Percentiles rank a stretch among this genome's conserved stretches.
Conservation (phyloP, 352 stramenopile species). For the Phytophthora hybrid region DNA sequence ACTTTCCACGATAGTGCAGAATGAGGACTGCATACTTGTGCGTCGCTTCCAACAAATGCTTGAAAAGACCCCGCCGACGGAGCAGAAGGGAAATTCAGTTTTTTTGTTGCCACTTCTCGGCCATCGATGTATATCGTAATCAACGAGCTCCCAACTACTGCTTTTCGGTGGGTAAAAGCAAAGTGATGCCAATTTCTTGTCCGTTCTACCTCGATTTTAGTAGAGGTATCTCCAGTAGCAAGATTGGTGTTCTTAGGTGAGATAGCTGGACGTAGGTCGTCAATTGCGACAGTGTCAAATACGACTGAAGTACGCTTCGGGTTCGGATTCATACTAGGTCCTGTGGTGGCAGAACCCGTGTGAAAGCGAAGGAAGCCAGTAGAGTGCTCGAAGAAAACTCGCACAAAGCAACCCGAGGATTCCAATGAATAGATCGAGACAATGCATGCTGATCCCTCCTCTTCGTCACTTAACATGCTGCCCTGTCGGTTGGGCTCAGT, state of each 20-base stretch:
- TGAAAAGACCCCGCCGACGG: slow-evolving; percentile 56
- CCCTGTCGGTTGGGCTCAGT: background rate
- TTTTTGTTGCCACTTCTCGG: slow-evolving; percentile 75
- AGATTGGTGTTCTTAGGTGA: background rate
- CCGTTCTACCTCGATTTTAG: slow-evolving; percentile 20
- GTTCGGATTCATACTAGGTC: slow-evolving; percentile 64
- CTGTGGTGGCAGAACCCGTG: slow-evolving; percentile 58
- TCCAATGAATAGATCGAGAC: slow-evolving; percentile 81
- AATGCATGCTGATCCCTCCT: slow-evolving; percentile 71
- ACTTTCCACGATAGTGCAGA: slow-evolving; percentile 73
- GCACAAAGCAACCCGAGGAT: slow-evolving; percentile 64
- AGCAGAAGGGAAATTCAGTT: slow-evolving; percentile 71
- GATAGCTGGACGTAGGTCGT: slow-evolving; percentile 37
- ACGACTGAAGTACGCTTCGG: slow-evolving; percentile 59
- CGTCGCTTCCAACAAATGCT: slow-evolving; percentile 78
- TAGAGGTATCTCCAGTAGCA: background rate
- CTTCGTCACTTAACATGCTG: background rate
- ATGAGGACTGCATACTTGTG: slow-evolving; percentile 70
- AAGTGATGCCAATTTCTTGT: slow-evolving; percentile 78
- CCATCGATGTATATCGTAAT: slow-evolving; percentile 84
- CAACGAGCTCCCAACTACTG: slow-evolving; percentile 73
- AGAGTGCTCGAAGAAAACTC: slow-evolving; percentile 77
- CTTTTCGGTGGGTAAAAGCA: slow-evolving; percentile 74
- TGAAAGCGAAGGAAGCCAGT: slow-evolving; percentile 76
- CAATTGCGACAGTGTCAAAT: slow-evolving; percentile 75